A percentile compares a stretch with the other conserved stretches of the same genome.
These are phyloP conservation scores for Malbranchea cinnamomea DNA, from an alignment of 2,329 filamentous ascomycete genomes.

Conservation along the genomic window DNA sequence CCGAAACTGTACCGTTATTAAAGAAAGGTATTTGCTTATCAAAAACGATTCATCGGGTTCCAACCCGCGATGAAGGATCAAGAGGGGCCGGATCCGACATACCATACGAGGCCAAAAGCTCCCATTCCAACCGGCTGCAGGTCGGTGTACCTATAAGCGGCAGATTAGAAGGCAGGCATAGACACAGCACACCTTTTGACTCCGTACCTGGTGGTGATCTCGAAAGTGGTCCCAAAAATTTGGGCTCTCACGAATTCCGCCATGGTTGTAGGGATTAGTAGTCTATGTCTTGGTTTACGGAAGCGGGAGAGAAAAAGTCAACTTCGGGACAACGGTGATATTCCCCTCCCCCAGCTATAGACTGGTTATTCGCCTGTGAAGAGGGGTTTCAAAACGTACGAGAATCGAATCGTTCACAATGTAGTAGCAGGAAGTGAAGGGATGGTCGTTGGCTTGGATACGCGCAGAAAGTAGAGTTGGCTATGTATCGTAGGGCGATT, in stretches of 20 bases:
- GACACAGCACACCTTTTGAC: conserved; percentile 1
- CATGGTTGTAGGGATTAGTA: conserved; percentile 44
- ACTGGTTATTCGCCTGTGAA: too few species aligned
- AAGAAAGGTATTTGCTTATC: not conserved
- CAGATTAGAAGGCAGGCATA: conserved; percentile 16
- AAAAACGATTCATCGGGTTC: not conserved
- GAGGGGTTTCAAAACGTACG: too few species aligned
- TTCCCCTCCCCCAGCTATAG: too few species aligned
- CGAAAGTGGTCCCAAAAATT: conserved; percentile 98
- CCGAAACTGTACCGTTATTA: not conserved
- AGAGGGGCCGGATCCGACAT: too few species aligned
- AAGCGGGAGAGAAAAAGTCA: conserved; percentile 12
- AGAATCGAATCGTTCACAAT: too few species aligned
- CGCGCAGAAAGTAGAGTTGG: too few species aligned
- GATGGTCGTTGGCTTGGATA: too few species aligned
- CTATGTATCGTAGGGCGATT: too few species aligned
- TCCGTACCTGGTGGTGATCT: conserved; percentile 89
- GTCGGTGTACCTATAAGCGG: conserved; percentile 65
- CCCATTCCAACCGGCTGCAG: conserved; percentile 98
- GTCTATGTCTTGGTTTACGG: conserved; percentile 16
- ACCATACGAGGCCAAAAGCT: conserved; percentile 97
- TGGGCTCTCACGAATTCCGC: conserved; percentile 98
- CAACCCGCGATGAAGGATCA: too few species aligned
- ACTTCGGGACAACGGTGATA: too few species aligned
- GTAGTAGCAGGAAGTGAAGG: too few species aligned